phyloP scores from a whole-genome alignment of 768 basidiomycete genomes.

The Boletellus sp. region DNA sequence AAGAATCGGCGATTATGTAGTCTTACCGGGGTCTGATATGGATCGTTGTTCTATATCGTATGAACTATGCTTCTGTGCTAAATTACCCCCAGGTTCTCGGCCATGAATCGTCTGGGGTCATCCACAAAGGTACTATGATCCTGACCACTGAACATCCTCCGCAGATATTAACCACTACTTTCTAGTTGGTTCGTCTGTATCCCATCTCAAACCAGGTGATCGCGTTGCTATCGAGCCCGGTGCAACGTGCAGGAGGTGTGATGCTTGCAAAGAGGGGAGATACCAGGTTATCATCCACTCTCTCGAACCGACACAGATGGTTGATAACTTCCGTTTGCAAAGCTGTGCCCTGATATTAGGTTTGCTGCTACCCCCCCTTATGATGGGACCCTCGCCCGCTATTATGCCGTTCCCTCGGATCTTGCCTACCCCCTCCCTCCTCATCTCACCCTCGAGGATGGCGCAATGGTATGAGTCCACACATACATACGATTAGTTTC shows the following conservation, averaged over 20 bases:
- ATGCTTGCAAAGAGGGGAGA: slow-evolving; percentile 77
- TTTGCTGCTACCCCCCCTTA: slow-evolving; percentile 94
- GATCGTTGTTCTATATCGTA: slow-evolving; percentile 33
- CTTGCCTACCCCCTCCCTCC: slow-evolving; percentile 80
- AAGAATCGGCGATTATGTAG: slow-evolving; percentile 75
- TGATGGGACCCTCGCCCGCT: slow-evolving; percentile 85
- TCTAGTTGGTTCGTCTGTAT: slow-evolving; percentile 73
- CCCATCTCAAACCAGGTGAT: slow-evolving; percentile 74
- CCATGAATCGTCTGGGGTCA: slow-evolving; percentile 85
- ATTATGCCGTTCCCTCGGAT: slow-evolving; percentile 84
- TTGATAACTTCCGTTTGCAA: slow-evolving; percentile 1
- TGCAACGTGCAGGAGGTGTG: slow-evolving; percentile 77
- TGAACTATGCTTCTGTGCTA: neutral
- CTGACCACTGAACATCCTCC: neutral
- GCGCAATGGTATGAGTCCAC: slow-evolving; percentile 70
- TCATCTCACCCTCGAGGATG: slow-evolving; percentile 86
- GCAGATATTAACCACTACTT: neutral
- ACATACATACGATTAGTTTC: neutral
- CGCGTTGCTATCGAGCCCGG: slow-evolving; percentile 93
- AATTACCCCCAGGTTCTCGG: slow-evolving; percentile 69
- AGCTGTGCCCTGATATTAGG: slow-evolving; percentile 83
- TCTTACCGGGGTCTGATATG: slow-evolving; percentile 65
- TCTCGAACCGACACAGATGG: neutral
- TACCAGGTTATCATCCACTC: slow-evolving; percentile 58
- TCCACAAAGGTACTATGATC: slow-evolving; percentile 52